A percentile compares a stretch with the other conserved stretches of the same genome.
Conservation (phyloP, 345 rosid species). For the Trapa incisa region DNA sequence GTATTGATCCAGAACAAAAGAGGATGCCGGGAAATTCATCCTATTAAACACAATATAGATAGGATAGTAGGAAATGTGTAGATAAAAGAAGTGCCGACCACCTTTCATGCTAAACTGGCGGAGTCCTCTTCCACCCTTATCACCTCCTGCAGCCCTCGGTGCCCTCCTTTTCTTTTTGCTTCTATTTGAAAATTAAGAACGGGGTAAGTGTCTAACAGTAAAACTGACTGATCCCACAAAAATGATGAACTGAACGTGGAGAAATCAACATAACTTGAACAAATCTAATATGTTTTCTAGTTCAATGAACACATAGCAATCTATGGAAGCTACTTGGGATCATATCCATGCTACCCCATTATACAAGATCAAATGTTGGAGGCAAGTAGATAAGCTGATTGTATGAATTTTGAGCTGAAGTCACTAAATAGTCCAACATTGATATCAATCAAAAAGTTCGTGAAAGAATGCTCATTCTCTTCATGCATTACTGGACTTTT, state of each 20-base stretch:
- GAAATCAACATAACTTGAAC: not conserved
- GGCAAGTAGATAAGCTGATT: not conserved
- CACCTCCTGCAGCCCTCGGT: slow-evolving; percentile 26
- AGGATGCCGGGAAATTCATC: not conserved
- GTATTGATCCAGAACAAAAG: not conserved
- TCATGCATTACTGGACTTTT: not conserved
- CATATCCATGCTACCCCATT: not conserved
- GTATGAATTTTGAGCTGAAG: not conserved
- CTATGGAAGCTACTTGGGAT: not conserved
- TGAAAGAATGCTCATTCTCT: not conserved
- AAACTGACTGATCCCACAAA: not conserved
- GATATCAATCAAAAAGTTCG: not conserved
- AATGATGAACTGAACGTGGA: not conserved
- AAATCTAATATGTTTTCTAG: not conserved
- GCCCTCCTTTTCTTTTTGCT: slow-evolving; percentile 34
- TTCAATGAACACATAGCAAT: not conserved
- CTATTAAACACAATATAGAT: not conserved
- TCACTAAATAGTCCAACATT: not conserved
- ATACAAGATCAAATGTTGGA: not conserved
- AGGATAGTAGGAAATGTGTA: not conserved
- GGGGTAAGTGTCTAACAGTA: not conserved
- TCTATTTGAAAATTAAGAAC: slow-evolving; percentile 6
- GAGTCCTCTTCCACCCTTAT: slow-evolving; percentile 36
- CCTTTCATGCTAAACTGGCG: slow-evolving; percentile 43
- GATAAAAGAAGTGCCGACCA: not conserved